These are phyloP conservation scores for Wickerhamomyces sydowiorum DNA, from an alignment of 805 yeast species.

Conservation along the genomic window DNA sequence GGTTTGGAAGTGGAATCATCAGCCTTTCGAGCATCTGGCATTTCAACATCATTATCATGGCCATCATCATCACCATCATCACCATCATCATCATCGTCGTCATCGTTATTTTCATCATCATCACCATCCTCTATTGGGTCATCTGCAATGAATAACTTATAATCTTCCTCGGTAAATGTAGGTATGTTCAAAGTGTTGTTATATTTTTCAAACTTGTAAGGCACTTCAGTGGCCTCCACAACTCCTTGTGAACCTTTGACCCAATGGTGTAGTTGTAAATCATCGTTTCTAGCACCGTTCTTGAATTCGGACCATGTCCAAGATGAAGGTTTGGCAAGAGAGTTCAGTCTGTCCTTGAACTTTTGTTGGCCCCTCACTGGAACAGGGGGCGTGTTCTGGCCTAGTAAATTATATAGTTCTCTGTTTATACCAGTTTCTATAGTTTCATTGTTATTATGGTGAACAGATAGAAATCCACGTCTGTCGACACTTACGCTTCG, in stretches of 20 bases:
- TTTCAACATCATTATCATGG: not conserved
- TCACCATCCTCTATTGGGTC: slow-evolving; percentile 6
- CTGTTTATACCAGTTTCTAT: slow-evolving; percentile 71
- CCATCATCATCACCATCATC: not conserved
- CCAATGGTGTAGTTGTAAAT: slow-evolving; percentile 71
- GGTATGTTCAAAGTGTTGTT: slow-evolving; percentile 70
- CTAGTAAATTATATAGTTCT: slow-evolving; percentile 81
- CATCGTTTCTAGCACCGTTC: slow-evolving; percentile 46
- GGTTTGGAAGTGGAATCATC: too few species aligned
- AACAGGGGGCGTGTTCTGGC: slow-evolving; percentile 87
- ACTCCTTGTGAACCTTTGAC: slow-evolving; percentile 57
- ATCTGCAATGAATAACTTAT: slow-evolving; percentile 41
- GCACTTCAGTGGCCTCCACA: slow-evolving; percentile 25
- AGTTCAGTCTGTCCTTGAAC: slow-evolving; percentile 60
- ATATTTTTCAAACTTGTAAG: slow-evolving; percentile 70
- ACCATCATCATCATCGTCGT: not conserved
- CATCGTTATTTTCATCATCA: slow-evolving; percentile 1
- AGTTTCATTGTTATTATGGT: slow-evolving; percentile 1
- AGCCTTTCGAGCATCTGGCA: not conserved
- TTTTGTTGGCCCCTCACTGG: slow-evolving; percentile 45
- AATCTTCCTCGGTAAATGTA: slow-evolving; percentile 56
- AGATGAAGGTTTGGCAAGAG: slow-evolving; percentile 63
- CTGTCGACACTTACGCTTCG: slow-evolving; percentile 14
- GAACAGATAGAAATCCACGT: not conserved
- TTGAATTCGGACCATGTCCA: slow-evolving; percentile 72